These are phyloP conservation scores for Cynanchum wilfordii DNA, from an alignment of 257 asterid species.

Conservation along the genomic window DNA sequence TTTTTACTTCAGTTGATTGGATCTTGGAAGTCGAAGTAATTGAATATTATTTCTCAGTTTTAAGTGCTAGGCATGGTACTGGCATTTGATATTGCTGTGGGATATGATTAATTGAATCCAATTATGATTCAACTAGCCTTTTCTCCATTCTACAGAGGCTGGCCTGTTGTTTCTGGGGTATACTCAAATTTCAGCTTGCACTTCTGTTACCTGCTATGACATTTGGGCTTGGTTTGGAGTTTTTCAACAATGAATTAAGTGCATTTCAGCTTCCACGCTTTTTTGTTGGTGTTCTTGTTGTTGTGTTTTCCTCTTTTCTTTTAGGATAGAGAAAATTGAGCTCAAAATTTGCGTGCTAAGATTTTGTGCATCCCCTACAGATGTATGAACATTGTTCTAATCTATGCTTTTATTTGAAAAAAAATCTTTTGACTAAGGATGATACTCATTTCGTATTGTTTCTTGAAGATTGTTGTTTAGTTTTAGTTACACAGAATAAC, in stretches of 20 bases:
- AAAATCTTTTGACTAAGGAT: background rate
- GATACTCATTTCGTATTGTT: background rate
- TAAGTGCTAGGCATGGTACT: background rate
- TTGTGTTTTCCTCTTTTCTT: no score
- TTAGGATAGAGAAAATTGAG: no score
- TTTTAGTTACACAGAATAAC: background rate
- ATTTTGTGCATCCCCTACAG: background rate
- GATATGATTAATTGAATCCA: background rate
- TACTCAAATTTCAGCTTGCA: background rate
- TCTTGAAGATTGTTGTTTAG: background rate
- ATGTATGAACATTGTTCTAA: background rate
- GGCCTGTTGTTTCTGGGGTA: background rate
- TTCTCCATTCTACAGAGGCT: background rate
- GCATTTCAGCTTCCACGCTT: background rate
- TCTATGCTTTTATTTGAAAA: background rate
- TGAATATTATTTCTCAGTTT: slow-evolving; percentile 1
- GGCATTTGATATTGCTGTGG: background rate
- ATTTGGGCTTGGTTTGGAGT: background rate
- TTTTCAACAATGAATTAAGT: background rate
- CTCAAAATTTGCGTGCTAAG: no score
- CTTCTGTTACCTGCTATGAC: background rate
- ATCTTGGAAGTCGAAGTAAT: background rate
- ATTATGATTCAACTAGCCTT: background rate
- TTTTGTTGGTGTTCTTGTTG: no score
- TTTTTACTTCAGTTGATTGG: background rate